A percentile compares a stretch with the other conserved stretches of the same genome.
These are phyloP conservation scores for Globomyces sp. DNA, from an alignment of 371 early-diverging fungal species.

Conservation along the genomic window DNA sequence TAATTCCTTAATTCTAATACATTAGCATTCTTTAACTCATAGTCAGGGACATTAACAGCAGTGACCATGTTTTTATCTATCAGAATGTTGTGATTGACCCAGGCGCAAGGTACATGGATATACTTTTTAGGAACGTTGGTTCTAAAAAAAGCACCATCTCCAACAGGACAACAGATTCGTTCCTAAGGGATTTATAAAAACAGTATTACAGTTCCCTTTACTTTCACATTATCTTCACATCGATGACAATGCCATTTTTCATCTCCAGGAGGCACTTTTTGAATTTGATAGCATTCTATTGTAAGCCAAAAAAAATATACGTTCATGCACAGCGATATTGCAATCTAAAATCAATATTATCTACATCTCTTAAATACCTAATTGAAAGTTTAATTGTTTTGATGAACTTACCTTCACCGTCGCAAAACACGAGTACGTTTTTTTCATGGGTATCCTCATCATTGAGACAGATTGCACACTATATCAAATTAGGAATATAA, in stretches of 20 bases:
- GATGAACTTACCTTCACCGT: slow-evolving; percentile 2
- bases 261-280: slow-evolving; percentile 13
- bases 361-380: too few relatives aligned
- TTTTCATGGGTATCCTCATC: slow-evolving; percentile 5
- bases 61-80: too few relatives aligned
- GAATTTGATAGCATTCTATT: slow-evolving; percentile 11
- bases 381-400: too few relatives aligned
- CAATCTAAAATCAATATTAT: slow-evolving; percentile 1
- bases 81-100: background rate
- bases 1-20: too few relatives aligned
- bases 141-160: slow-evolving; percentile 12
- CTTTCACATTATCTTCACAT: slow-evolving; percentile 9
- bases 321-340: slow-evolving; percentile 13
- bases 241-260: slow-evolving; percentile 19
- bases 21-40: too few relatives aligned
- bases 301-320: slow-evolving; percentile 1
- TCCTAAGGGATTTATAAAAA: background rate
- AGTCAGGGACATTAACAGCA: too few relatives aligned
- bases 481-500: background rate
- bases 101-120: slow-evolving; percentile 16
- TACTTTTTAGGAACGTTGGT: slow-evolving; percentile 2
- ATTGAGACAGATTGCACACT: slow-evolving; percentile 7
- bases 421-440: slow-evolving; percentile 8
- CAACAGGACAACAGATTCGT: slow-evolving; percentile 9
- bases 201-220: background rate